Conservation (phyloP, 2,329 filamentous ascomycete species). For the Fusarium tupiense region DNA sequence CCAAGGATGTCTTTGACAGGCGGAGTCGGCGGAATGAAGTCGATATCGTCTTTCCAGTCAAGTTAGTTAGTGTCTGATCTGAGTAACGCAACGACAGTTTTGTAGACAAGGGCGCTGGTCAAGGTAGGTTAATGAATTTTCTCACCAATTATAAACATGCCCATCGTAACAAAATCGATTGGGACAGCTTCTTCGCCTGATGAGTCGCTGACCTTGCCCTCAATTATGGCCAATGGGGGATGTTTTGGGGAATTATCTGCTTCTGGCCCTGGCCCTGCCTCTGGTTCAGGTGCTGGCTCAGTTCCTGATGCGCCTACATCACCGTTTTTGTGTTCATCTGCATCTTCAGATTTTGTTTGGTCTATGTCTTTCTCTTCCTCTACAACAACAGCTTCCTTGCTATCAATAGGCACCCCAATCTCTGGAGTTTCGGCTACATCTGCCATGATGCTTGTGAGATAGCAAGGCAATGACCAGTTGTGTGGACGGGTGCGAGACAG, state of each 20-base stretch:
- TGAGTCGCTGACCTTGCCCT: not conserved
- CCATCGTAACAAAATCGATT: constrained; percentile 74
- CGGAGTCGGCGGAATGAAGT: constrained; percentile 77
- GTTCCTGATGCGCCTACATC: not conserved
- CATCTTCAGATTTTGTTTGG: constrained; percentile 6
- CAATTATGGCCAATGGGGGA: not conserved
- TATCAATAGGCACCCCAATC: constrained; percentile 5
- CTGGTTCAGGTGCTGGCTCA: not conserved
- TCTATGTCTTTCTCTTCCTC: not conserved
- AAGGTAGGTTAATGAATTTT: not conserved
- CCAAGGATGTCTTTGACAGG: constrained; percentile 82
- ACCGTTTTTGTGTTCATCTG: not conserved
- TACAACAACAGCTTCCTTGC: not conserved
- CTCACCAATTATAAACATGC: constrained; percentile 79
- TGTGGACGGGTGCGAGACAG: not conserved
- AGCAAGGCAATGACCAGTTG: not conserved
- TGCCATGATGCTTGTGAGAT: constrained; percentile 13
- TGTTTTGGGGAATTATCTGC: constrained; percentile 9
- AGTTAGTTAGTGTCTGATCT: constrained; percentile 24
- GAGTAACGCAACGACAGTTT: not conserved
- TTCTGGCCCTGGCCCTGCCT: not conserved
- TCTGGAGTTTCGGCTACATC: constrained; percentile 7
- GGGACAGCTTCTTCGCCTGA: constrained; percentile 3
- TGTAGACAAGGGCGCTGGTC: not conserved
- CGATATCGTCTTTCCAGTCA: constrained; percentile 81